Evolutionary conservation across 2,329 filamentous ascomycete genomes (phyloP), one percentile per base, ranked within the genome.

Genomic region (Alternaria sp.): DNA sequence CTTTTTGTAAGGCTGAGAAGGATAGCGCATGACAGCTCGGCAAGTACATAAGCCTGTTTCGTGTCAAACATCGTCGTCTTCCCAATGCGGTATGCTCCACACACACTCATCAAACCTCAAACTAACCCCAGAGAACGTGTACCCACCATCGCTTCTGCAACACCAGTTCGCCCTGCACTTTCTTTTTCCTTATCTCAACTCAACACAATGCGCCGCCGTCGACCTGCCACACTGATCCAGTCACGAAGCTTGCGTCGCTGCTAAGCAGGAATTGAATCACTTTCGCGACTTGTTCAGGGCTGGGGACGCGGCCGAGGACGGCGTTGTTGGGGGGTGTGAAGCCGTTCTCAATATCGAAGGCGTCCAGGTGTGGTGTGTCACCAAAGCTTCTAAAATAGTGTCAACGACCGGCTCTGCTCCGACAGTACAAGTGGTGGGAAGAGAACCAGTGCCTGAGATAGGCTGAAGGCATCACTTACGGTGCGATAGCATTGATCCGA

Each of bases 401-500:
- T 48, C 32, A 48, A 45, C 34, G 18, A 49, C 18, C 46, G 30
- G 46, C 46, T 49, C 30, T 49, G 18, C 45, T 34, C 46, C 20
- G 22, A 22, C 9, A 22, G 30, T 16, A 36, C 46, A 3, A 49
- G 20, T 25, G 46, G 41, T 11, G 32, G 45, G 34, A 44, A 32
- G 10, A 30, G 36, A 44, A 43, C 30, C 34, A 28, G 28, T 54
- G 44, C 16, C n/a, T 27, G 20, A 18, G 48, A 34, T 41, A 20
- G 18, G 32, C 18, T 50, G 41, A 54, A 34, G 5, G 28, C 9
- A 22, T 9, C 46, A 77, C 78, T 75, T 65, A 80, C 79, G 80
- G 81, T 20, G 78, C 80, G 65, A 83, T 73, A 30, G 76, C 78
- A 71, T 82, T 83, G 7, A 82, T 69, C 54, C 80, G 68, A 32